phyloP scores from a whole-genome alignment of 495 filamentous ascomycete genomes.

The Penicillium longicatenatum region DNA sequence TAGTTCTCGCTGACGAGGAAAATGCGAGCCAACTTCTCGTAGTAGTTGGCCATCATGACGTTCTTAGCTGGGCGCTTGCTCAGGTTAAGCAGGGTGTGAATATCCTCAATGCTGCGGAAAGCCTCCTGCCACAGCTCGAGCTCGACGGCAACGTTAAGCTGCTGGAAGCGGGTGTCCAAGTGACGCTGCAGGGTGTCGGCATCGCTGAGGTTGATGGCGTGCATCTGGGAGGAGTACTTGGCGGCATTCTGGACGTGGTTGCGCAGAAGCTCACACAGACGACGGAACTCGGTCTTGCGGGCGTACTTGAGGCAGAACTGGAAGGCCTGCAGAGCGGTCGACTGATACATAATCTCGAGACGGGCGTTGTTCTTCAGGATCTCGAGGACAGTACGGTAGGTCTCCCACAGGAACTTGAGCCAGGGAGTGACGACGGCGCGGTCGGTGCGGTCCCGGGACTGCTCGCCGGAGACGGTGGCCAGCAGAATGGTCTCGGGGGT shows the following conservation, averaged over 20 bases:
- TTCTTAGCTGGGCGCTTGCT: constrained; percentile 99
- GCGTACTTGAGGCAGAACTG: constrained; percentile 98
- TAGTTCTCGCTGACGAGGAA: constrained; percentile 99
- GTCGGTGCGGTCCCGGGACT: constrained; percentile 94
- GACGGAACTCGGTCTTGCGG: constrained; percentile 98
- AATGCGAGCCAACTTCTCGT: constrained; percentile 97
- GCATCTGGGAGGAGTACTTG: constrained; percentile 98
- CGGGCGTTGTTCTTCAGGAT: constrained; percentile 99
- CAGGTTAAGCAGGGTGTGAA: constrained; percentile 95
- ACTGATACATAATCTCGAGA: constrained; percentile 96
- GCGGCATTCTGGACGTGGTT: constrained; percentile 99
- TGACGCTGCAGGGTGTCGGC: constrained; percentile 96
- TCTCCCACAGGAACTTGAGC: constrained; percentile 99
- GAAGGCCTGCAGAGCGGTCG: constrained; percentile 95
- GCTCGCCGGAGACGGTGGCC: constrained; percentile 96
- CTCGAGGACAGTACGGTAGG: constrained; percentile 97
- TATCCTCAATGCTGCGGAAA: constrained; percentile 98
- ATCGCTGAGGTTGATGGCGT: constrained; percentile 98
- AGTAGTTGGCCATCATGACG: constrained; percentile 99
- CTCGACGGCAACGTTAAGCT: constrained; percentile 97
- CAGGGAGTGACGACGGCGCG: constrained; percentile 97
- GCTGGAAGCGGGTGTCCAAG: constrained; percentile 96
- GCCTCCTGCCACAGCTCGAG: constrained; percentile 99
- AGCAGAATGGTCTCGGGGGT: constrained; percentile 98
- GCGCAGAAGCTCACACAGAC: constrained; percentile 94